Evolutionary conservation across 106 monocot genomes (phyloP), one percentile per base, ranked within the genome.

Genomic region (Triglochin maritima): DNA sequence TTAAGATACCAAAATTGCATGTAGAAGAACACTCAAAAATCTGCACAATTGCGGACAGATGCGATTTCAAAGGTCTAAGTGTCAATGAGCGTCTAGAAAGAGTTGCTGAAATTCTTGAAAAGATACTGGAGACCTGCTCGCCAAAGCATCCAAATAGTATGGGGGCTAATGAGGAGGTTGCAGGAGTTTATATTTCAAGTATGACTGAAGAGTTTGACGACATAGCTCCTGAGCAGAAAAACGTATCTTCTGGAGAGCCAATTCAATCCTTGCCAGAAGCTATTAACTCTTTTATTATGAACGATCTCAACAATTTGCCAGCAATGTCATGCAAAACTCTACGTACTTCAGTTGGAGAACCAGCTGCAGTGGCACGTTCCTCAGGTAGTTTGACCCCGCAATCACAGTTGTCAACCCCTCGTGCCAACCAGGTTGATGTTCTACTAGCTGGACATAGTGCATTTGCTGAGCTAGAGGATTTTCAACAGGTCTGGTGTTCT

Each of bases 41-140:
- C 4, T 98, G 98, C 72, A 86, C 86, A 5, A 69, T 98, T 57
- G 91, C 84, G 53, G 82, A 88, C 73, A 84, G 77, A 79, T 98
- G 98, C 73, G 92, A 98, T 60, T 60, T 66, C 43, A 92, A 98
- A 60, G 98, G 98, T 44, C 82, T 84, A 67, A 84, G 60, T 50
- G 69, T 86, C 13, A 77, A 98, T 60, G 79, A 92, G 51, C 69
- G 98, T 41, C 67, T 98, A 65, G 82, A 84, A 9, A 84, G 81
- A 74, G 67, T 98, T 71, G 77, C 84, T 47, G 87, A 89, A 48
- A 69, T 84, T 15, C 84, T 98, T 69, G 84, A 92, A 62, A 88
- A 79, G 60, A 82, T 98, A 60, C 53, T 98, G 9, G 82, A 75
- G 14, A 72, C 76, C 17, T 81, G 64, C 44, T 60, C 65, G 10